Evolutionary conservation across 768 basidiomycete species (phyloP).

Genomic region (Phanerochaete sordida): DNA sequence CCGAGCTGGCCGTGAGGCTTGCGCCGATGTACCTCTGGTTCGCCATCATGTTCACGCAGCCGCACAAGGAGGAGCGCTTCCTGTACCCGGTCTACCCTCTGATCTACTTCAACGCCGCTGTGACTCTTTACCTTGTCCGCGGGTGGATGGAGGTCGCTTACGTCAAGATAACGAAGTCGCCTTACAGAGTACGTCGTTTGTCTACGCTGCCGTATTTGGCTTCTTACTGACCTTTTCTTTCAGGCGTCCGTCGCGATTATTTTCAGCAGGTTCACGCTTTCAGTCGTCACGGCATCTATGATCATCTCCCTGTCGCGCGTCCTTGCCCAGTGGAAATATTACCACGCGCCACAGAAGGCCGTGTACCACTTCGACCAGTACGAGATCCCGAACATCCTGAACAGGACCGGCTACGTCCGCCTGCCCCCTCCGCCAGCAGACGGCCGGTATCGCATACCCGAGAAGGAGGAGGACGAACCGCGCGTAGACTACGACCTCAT

Average conservation of each 20-base stretch:
- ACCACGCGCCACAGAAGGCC: slow-evolving; percentile 82
- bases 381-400: slow-evolving; percentile 82
- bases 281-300: slow-evolving; percentile 60
- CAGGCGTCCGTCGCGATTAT: slow-evolving; percentile 76
- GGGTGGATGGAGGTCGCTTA: slow-evolving; percentile 84
- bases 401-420: slow-evolving; percentile 61
- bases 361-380: slow-evolving; percentile 65
- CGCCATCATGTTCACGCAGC: slow-evolving; percentile 70
- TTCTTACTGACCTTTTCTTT: slow-evolving; percentile 1
- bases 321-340: slow-evolving; percentile 81
- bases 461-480: slow-evolving; percentile 35
- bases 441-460: slow-evolving; percentile 33
- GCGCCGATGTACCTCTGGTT: slow-evolving; percentile 92
- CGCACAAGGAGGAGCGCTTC: slow-evolving; percentile 99
- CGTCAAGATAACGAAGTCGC: slow-evolving; percentile 74
- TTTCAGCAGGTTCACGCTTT: slow-evolving; percentile 74
- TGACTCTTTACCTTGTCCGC: slow-evolving; percentile 78
- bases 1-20: slow-evolving; percentile 71
- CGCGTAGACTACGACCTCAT: slow-evolving; percentile 68
- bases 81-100: slow-evolving; percentile 93
- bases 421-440: slow-evolving; percentile 38
- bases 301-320: slow-evolving; percentile 78
- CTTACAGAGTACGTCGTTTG: slow-evolving; percentile 64
- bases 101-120: slow-evolving; percentile 91
- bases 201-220: not conserved